Evolutionary conservation across 2,329 filamentous ascomycete species (phyloP).

Genomic region (Eurotiales sp.): DNA sequence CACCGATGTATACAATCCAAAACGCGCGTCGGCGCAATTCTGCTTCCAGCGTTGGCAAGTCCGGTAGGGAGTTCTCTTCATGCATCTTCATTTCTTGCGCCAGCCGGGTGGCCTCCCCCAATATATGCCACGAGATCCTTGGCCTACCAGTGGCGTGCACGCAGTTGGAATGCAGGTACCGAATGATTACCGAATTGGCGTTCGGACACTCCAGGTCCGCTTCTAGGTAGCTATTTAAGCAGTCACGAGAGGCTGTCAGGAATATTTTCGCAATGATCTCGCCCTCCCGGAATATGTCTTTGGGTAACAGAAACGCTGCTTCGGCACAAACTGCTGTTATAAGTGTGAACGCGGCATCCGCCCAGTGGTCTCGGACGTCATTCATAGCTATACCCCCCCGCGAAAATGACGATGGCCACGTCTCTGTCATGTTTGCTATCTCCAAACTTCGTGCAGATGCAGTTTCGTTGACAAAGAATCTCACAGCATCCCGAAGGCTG

Average conservation of each 20-base stretch:
- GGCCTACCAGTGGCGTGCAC: conserved; percentile 43
- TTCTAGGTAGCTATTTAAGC: conserved; percentile 39
- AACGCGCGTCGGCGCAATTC: conserved; percentile 23
- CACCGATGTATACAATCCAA: conserved; percentile 24
- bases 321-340: conserved; percentile 46
- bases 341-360: conserved; percentile 39
- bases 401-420: too few relatives aligned
- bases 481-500: conserved; percentile 37
- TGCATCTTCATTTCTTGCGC: conserved; percentile 44
- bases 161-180: conserved; percentile 47
- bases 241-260: conserved; percentile 38
- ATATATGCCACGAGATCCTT: conserved; percentile 45
- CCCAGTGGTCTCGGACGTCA: conserved; percentile 27
- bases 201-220: conserved; percentile 42
- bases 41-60: conserved; percentile 35
- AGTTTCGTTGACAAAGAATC: too few relatives aligned
- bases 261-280: conserved; percentile 37
- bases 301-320: conserved; percentile 39
- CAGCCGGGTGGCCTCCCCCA: conserved; percentile 43
- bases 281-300: conserved; percentile 39
- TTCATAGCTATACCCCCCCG: too few relatives aligned
- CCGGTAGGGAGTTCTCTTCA: conserved; percentile 37
- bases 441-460: conserved; percentile 27
- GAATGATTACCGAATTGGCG: conserved; percentile 42
- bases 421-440: background rate